These are phyloP conservation scores for Helichrysum umbraculigerum DNA, from an alignment of 129 eudicot species.

Conservation along the genomic window DNA sequence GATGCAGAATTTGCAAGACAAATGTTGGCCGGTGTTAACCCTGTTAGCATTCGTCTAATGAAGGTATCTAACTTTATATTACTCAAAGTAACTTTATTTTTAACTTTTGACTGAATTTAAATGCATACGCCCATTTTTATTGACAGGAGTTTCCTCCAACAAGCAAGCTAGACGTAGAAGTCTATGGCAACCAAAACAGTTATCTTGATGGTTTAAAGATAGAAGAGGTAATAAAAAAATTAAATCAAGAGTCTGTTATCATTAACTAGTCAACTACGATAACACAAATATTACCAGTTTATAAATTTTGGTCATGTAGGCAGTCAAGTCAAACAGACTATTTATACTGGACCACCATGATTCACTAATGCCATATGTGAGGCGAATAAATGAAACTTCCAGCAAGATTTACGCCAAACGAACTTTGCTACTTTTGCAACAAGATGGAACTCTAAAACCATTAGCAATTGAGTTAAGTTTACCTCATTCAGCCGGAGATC, in stretches of 20 bases:
- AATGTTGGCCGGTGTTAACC: constrained; percentile 26
- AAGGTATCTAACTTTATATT: constrained; percentile 2
- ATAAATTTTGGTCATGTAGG: constrained; percentile 33
- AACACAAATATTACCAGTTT: not conserved
- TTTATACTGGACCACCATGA: constrained; percentile 61
- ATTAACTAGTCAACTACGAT: not conserved
- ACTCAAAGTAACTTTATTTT: not conserved
- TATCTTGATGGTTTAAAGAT: constrained; percentile 45
- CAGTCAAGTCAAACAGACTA: constrained; percentile 39
- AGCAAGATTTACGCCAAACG: constrained; percentile 58
- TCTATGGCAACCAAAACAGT: constrained; percentile 51
- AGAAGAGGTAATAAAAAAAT: constrained; percentile 36
- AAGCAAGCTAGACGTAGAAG: constrained; percentile 45
- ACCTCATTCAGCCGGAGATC: constrained; percentile 43
- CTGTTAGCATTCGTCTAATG: constrained; percentile 24
- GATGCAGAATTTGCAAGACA: constrained; percentile 35
- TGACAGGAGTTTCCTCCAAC: constrained; percentile 64
- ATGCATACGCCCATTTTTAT: not conserved
- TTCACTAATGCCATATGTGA: constrained; percentile 46
- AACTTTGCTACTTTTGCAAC: constrained; percentile 42
- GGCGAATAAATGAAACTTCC: constrained; percentile 43
- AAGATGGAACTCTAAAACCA: constrained; percentile 56
- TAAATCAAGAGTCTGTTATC: not conserved
- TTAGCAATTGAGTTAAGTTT: constrained; percentile 57
- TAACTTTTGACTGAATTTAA: not conserved